phyloP scores from a whole-genome alignment of 2,329 filamentous ascomycete species.

The Stemphylium lycopersici region DNA sequence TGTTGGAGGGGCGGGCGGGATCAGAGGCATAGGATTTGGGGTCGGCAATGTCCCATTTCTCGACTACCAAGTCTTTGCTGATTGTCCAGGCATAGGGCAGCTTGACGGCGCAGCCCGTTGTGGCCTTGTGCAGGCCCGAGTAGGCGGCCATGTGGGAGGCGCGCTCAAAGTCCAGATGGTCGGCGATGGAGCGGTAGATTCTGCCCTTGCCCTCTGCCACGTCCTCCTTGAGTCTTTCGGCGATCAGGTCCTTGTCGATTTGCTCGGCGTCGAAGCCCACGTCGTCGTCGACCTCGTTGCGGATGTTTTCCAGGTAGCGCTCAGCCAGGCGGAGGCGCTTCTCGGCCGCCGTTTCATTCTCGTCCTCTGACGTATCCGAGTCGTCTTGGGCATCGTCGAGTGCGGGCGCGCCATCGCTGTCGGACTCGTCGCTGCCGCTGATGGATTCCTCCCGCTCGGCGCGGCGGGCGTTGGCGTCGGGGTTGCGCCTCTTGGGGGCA shows the following conservation, averaged over 20 bases:
- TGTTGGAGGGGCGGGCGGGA: conserved; percentile 37
- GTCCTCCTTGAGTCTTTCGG: conserved; percentile 83
- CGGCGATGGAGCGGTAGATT: conserved; percentile 80
- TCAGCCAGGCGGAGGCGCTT: conserved; percentile 86
- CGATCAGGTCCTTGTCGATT: conserved; percentile 90
- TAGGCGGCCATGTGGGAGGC: conserved; percentile 76
- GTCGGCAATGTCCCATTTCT: conserved; percentile 87
- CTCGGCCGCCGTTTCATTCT: conserved; percentile 87
- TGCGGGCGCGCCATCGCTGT: conserved; percentile 60
- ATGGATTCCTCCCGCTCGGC: conserved; percentile 76
- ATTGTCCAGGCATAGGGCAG: conserved; percentile 86
- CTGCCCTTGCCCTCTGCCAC: conserved; percentile 89
- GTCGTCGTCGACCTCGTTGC: conserved; percentile 74
- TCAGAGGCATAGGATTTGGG: conserved; percentile 35
- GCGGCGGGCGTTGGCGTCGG: conserved; percentile 54
- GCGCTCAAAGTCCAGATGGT: conserved; percentile 71
- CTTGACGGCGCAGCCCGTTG: conserved; percentile 80
- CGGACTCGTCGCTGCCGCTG: conserved; percentile 77
- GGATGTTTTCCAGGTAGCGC: conserved; percentile 89
- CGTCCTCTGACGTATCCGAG: conserved; percentile 69
- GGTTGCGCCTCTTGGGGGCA: conserved; percentile 65
- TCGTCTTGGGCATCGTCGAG: conserved; percentile 45
- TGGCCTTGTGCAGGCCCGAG: conserved; percentile 75
- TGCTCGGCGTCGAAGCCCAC: conserved; percentile 92
- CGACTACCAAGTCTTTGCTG: conserved; percentile 80